Conservation (phyloP, 2,329 filamentous ascomycete species). For the Penicillium sclerotiorum region DNA sequence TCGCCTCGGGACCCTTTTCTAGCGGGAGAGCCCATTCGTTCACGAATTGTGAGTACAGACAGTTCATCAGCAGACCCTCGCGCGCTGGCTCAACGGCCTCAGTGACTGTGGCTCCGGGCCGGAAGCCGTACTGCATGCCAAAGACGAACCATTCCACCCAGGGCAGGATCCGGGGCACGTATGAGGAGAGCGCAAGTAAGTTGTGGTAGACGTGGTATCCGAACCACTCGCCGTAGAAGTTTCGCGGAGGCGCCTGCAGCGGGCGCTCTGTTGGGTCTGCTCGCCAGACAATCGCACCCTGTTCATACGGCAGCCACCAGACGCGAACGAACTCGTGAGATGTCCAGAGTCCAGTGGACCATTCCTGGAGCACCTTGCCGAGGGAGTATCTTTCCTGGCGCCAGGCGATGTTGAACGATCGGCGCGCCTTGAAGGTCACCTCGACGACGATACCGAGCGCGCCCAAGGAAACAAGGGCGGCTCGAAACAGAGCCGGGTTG, state of each 20-base stretch:
- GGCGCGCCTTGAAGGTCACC: slow-evolving; percentile 79
- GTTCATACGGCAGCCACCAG: slow-evolving; percentile 97
- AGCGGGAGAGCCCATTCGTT: slow-evolving; percentile 97
- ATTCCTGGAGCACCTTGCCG: slow-evolving; percentile 67
- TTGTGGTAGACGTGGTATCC: slow-evolving; percentile 93
- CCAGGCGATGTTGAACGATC: slow-evolving; percentile 85
- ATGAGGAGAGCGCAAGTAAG: slow-evolving; percentile 78
- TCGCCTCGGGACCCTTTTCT: slow-evolving; percentile 80
- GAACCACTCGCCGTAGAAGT: slow-evolving; percentile 78
- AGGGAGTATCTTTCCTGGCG: slow-evolving; percentile 76
- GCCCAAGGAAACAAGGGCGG: slow-evolving; percentile 82
- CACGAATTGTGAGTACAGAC: slow-evolving; percentile 96
- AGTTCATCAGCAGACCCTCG: slow-evolving; percentile 89
- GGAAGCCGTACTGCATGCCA: slow-evolving; percentile 95
- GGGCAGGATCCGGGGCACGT: slow-evolving; percentile 76
- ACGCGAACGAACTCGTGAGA: slow-evolving; percentile 86
- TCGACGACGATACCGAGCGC: slow-evolving; percentile 90
- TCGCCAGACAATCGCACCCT: slow-evolving; percentile 84
- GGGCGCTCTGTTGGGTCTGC: slow-evolving; percentile 75
- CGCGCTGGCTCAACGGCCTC: slow-evolving; percentile 79
- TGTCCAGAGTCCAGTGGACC: slow-evolving; percentile 77
- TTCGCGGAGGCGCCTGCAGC: slow-evolving; percentile 60
- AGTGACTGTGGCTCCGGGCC: slow-evolving; percentile 63
- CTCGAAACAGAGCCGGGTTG: slow-evolving; percentile 80
- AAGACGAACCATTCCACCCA: slow-evolving; percentile 97